These are phyloP conservation scores for Arachis monticola DNA, from an alignment of 331 rosid species.

Conservation along the genomic window DNA sequence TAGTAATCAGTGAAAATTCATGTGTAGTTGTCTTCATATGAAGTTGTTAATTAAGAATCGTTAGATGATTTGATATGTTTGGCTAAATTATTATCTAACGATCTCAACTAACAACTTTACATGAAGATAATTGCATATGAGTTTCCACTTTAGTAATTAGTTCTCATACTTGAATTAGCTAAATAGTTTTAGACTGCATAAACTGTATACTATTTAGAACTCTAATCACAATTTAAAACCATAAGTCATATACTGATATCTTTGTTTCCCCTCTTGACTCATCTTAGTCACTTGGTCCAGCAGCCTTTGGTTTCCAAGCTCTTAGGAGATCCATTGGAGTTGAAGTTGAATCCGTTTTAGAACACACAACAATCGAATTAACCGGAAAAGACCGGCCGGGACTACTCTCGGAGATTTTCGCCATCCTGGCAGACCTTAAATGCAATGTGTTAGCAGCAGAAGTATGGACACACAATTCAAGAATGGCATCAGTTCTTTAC, in stretches of 20 bases:
- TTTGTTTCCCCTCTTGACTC: not conserved
- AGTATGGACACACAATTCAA: conserved; percentile 99
- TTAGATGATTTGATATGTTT: too few relatives aligned
- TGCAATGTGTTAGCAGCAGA: conserved; percentile 98
- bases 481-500: conserved; percentile 96
- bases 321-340: conserved; percentile 91
- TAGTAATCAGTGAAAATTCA: too few relatives aligned
- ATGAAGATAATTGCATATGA: too few relatives aligned
- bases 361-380: conserved; percentile 87
- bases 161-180: not conserved
- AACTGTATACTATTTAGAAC: not conserved
- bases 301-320: conserved; percentile 71
- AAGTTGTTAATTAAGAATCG: too few relatives aligned
- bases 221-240: not conserved
- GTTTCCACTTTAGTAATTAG: not conserved
- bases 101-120: too few relatives aligned
- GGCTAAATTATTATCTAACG: too few relatives aligned
- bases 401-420: conserved; percentile 93
- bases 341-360: conserved; percentile 77
- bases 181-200: not conserved
- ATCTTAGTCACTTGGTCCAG: conserved; percentile 81
- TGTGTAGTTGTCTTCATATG: too few relatives aligned
- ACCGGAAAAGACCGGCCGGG: conserved; percentile 97
- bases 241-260: conserved; percentile 13
- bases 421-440: conserved; percentile 91